Evolutionary conservation across 129 eudicot species (phyloP).

Genomic region (Glebionis coronaria): DNA sequence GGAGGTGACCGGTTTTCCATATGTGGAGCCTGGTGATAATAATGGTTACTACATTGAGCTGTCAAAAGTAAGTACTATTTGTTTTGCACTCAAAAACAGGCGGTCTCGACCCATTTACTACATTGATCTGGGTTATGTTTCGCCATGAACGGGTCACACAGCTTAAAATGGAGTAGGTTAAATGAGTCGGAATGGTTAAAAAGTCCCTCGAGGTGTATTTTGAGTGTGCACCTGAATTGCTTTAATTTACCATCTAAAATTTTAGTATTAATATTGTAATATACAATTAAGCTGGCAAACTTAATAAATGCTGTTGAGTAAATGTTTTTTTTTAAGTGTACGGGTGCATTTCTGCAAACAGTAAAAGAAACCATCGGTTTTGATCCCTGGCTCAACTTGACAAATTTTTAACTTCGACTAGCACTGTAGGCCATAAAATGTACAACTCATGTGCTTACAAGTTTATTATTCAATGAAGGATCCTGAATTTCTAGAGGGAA

Average conservation of each 20-base stretch:
- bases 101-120: background rate
- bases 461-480: slow-evolving; percentile 39
- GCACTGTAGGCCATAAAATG: background rate
- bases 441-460: background rate
- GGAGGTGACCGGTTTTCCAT: slow-evolving; percentile 72
- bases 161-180: background rate
- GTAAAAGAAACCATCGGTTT: background rate
- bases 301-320: background rate
- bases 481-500: slow-evolving; percentile 83
- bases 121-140: background rate
- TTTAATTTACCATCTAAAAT: background rate
- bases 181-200: background rate
- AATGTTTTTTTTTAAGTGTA: background rate
- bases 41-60: slow-evolving; percentile 72
- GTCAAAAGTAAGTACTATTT: slow-evolving; percentile 53
- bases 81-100: background rate
- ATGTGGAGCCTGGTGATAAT: slow-evolving; percentile 52
- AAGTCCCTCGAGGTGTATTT: background rate
- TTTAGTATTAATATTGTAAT: background rate
- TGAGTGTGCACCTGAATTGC: background rate
- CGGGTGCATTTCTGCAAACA: background rate
- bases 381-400: background rate
- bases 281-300: background rate
- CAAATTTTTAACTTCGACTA: background rate
- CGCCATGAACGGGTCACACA: background rate